These are phyloP conservation scores for Calocera viscosa DNA, from an alignment of 768 basidiomycete genomes.

Conservation along the genomic window DNA sequence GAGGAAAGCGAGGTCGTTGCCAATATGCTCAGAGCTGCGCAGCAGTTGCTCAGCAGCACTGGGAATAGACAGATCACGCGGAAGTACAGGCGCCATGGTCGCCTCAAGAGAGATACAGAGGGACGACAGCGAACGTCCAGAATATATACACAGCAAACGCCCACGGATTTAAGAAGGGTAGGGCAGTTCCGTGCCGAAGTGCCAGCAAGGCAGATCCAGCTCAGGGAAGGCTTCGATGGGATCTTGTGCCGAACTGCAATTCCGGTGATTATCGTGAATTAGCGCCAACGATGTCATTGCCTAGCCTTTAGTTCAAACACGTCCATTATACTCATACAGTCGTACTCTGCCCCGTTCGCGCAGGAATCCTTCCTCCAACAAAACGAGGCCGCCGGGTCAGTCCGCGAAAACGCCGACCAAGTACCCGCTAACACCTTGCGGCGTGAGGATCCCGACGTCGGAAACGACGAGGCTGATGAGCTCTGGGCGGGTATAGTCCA, in stretches of 20 bases:
- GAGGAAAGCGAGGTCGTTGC: not conserved
- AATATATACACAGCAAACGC: not conserved
- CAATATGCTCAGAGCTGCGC: not conserved
- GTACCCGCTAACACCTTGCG: conserved; percentile 88
- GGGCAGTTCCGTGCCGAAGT: not conserved
- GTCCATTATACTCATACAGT: not conserved
- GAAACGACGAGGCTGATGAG: conserved; percentile 88
- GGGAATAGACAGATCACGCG: not conserved
- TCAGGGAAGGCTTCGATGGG: not conserved
- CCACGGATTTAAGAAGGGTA: not conserved
- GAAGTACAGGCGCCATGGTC: not conserved
- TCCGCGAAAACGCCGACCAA: conserved; percentile 71
- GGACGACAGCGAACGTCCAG: not conserved
- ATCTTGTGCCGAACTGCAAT: not conserved
- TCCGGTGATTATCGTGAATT: not conserved
- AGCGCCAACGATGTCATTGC: not conserved
- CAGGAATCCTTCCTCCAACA: not conserved
- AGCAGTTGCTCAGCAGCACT: not conserved
- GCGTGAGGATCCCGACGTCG: conserved; percentile 85
- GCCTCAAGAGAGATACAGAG: not conserved
- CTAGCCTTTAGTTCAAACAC: not conserved
- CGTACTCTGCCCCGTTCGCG: not conserved
- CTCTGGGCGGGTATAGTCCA: conserved; percentile 93
- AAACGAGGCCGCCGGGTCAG: conserved; percentile 4
- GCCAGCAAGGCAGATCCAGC: not conserved